A percentile compares a stretch with the other conserved stretches of the same genome.
Evolutionary conservation across 2,329 filamentous ascomycete genomes (phyloP).

Genomic region (Madurella mycetomatis): DNA sequence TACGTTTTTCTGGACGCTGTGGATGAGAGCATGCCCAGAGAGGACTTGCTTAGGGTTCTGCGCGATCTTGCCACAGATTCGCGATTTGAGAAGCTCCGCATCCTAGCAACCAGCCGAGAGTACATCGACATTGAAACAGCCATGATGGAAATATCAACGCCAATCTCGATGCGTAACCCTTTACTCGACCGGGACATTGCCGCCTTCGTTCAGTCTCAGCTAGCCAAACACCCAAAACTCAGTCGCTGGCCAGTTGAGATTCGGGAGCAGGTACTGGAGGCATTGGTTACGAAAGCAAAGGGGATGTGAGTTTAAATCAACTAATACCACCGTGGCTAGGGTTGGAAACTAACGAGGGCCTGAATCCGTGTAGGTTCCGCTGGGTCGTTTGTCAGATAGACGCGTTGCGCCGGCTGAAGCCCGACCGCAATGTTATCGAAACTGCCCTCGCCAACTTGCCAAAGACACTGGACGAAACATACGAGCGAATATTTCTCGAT

Average conservation of each 20-base stretch:
- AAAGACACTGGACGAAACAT: constrained; percentile 17
- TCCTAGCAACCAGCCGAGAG: constrained; percentile 31
- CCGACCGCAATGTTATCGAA: not conserved
- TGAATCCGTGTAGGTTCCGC: constrained; percentile 14
- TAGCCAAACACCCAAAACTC: not conserved
- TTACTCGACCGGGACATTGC: constrained; percentile 27
- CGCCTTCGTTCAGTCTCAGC: not conserved
- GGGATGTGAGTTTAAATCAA: constrained; percentile 6
- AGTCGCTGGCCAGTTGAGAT: constrained; percentile 2
- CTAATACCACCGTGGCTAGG: too few species aligned
- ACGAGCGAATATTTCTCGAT: constrained; percentile 9
- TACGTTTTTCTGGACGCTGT: constrained; percentile 31
- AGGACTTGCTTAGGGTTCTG: constrained; percentile 23
- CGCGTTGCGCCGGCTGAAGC: constrained; percentile 9
- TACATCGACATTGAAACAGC: constrained; percentile 28
- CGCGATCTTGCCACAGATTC: constrained; percentile 22
- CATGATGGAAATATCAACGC: constrained; percentile 7
- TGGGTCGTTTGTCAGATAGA: constrained; percentile 21
- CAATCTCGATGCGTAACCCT: constrained; percentile 19
- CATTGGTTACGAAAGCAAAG: constrained; percentile 1
- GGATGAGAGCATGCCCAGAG: constrained; percentile 28
- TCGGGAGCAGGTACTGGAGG: not conserved
- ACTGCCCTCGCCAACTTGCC: constrained; percentile 10
- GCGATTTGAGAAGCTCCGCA: constrained; percentile 25
- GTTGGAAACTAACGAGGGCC: too few species aligned